These are phyloP conservation scores for Heracleum sosnowskyi DNA, from an alignment of 129 eudicot genomes.

Conservation along the genomic window DNA sequence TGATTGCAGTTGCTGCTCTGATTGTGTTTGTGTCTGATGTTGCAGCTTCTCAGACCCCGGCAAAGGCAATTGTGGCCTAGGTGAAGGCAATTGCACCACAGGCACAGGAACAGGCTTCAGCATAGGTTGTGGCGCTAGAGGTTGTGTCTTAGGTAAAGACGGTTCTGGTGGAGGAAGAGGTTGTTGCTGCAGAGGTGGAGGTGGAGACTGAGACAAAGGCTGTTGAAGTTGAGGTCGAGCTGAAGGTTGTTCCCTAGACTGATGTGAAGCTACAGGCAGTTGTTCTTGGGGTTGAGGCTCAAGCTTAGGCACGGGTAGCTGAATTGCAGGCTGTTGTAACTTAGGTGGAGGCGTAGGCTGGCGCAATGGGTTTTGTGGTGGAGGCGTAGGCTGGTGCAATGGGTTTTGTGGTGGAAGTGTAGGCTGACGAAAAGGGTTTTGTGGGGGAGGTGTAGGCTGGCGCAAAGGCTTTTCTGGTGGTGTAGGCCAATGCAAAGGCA, in stretches of 20 bases:
- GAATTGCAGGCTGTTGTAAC: background rate
- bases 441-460: background rate
- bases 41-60: background rate
- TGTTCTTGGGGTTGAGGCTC: background rate
- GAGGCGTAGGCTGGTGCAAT: background rate
- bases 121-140: background rate
- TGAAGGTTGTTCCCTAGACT: background rate
- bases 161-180: background rate
- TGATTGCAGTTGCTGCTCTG: background rate
- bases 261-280: background rate
- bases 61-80: constrained; percentile 9
- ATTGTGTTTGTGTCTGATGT: background rate
- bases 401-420: background rate
- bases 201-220: background rate
- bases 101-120: background rate
- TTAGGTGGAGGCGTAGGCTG: background rate
- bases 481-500: background rate
- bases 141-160: background rate
- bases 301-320: background rate
- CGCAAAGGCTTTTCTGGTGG: background rate
- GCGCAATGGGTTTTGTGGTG: background rate
- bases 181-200: constrained; percentile 1
- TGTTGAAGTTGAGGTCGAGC: background rate
- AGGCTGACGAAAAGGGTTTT: background rate
- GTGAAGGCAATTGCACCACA: constrained; percentile 16